Base-by-base conservation (phyloP, 1,284 basidiomycete genomes). In the Apiotrichum laibachii region DNA sequence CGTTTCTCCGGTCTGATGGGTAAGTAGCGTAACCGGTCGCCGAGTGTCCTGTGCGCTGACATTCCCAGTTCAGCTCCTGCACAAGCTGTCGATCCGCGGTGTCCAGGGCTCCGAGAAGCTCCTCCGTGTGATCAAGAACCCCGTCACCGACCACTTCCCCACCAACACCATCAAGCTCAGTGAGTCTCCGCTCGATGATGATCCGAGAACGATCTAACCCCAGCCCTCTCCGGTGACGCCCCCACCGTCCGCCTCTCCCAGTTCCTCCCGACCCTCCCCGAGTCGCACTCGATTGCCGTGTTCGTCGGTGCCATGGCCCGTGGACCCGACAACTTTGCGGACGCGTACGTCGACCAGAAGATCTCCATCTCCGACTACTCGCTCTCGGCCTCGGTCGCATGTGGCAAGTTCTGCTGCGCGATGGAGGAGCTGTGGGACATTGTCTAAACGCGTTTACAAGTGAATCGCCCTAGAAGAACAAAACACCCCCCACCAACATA, bases 291-390 rank as follows among this genome's bases (percentile, higher is more conserved):
- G 42, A 82, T 99, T 60, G 93, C 92, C 15, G 90, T 99, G 54
- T 98, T 98, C 72, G 92, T 99, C 52, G 96, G 95, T 58, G 95
- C 96, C 19, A 97, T 97, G 93, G 93, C 93, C 3, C 83, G 93
- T 63, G 93, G 92, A 11, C 87, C 86, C 64, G 95, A 99, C 72
- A 92, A 94, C 80, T 99, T 99, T 81, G 95, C 96, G 13, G 96
- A 99, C 78, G 70, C 73, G 52, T 89, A 84, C n/a, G 90, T 97
- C 0, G 95, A 99, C 74, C 89, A 96, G 79, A 99, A 99, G 81
- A 94, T 99, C 71, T 86, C 90, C 62, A 93, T 99, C 78, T 93
- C 90, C 70, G 88, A 97, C 70, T 99, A 96, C 78, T 86, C 90
- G 8, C 81, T 99, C 50, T 95, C 92, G 70, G 95, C 96, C 21